phyloP scores from a whole-genome alignment of 345 rosid genomes.

The thale cress (Arabidopsis thaliana) region DNA sequence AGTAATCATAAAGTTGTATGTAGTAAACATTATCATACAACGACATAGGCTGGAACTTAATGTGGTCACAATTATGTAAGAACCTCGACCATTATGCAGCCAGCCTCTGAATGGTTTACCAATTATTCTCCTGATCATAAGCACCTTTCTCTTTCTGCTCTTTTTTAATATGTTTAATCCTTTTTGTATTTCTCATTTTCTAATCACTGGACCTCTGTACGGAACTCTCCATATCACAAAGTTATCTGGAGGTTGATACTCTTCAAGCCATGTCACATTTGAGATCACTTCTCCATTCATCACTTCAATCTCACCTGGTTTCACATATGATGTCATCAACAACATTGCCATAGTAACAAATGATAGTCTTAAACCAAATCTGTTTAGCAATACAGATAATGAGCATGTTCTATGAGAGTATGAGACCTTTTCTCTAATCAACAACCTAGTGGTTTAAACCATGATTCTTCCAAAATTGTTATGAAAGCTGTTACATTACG shows the following conservation, averaged over 20 bases:
- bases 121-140: conserved; percentile 32
- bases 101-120: conserved; percentile 21
- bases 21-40: conserved; percentile 35
- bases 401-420: neutral
- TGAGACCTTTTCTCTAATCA: neutral
- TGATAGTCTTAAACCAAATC: conserved; percentile 1
- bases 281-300: conserved; percentile 62
- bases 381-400: neutral
- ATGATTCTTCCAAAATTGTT: conserved; percentile 5
- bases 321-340: conserved; percentile 20
- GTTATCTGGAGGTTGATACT: conserved; percentile 86
- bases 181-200: conserved; percentile 51
- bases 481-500: neutral
- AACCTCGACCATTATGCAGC: conserved; percentile 33
- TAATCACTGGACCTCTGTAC: conserved; percentile 83
- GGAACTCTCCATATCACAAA: conserved; percentile 75
- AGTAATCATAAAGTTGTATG: conserved; percentile 21
- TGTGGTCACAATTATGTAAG: conserved; percentile 37
- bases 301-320: conserved; percentile 67
- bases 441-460: neutral
- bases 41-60: conserved; percentile 9
- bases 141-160: conserved; percentile 17
- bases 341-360: conserved; percentile 12
- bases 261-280: conserved; percentile 81
- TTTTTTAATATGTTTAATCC: conserved; percentile 11